Conservation (phyloP, 768 basidiomycete species). For the Boletellus emodensis region DNA sequence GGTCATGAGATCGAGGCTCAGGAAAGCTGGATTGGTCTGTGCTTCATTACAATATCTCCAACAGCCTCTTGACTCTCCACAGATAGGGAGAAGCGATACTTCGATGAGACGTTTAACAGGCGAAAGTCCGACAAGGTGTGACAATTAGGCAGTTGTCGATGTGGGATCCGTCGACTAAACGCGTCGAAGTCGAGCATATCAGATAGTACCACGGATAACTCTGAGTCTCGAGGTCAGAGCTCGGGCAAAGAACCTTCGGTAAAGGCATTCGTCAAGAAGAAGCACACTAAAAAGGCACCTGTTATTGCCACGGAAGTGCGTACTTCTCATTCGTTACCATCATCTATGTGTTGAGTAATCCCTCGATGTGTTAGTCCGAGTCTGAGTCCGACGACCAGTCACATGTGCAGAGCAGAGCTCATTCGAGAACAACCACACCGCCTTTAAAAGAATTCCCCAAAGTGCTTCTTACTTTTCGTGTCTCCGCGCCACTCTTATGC, state of each 20-base stretch:
- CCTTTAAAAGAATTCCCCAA: constrained; percentile 8
- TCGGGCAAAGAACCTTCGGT: constrained; percentile 2
- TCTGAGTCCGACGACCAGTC: constrained; percentile 8
- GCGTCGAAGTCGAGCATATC: constrained; percentile 9
- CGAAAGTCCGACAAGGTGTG: constrained; percentile 12
- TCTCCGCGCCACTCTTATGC: neutral
- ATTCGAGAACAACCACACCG: neutral
- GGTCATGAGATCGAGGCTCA: constrained; percentile 44
- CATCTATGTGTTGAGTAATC: neutral
- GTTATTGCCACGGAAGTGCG: constrained; percentile 13
- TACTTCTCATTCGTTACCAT: neutral
- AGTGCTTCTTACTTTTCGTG: constrained; percentile 3
- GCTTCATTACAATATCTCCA: neutral
- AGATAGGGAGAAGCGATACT: constrained; percentile 41
- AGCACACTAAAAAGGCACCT: constrained; percentile 2
- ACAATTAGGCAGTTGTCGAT: constrained; percentile 6
- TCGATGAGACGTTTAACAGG: constrained; percentile 28
- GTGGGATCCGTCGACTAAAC: neutral
- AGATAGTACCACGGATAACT: constrained; percentile 8
- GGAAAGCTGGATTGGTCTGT: constrained; percentile 56
- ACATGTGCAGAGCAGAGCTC: constrained; percentile 3
- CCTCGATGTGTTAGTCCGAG: constrained; percentile 14
- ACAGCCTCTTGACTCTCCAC: neutral
- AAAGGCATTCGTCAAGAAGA: neutral
- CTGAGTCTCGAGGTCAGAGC: neutral